Evolutionary conservation across 1,284 basidiomycete genomes (phyloP), one percentile per base, ranked within the genome.

Genomic region (Neonothopanus nambi): DNA sequence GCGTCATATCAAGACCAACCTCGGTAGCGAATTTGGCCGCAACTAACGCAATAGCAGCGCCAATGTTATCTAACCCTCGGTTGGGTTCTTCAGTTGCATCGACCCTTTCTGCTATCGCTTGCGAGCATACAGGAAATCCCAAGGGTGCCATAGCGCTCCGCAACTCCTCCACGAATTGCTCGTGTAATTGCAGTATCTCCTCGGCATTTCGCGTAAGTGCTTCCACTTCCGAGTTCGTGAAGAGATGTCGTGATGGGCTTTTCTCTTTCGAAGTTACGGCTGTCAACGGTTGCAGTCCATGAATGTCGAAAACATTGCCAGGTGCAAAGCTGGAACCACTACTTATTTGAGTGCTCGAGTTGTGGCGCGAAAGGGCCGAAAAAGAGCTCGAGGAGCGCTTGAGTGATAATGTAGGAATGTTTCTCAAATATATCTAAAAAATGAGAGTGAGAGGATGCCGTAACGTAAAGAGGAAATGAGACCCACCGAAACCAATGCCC

Each of bases 141-240:
- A 81, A 70, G 8, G 79, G 78, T 30, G 79, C 63, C 36, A 88
- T 72, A 38, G 80, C 78, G n/a, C 72, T 71, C 52, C 76, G 75
- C 48, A 91, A 75, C 52, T 84, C 79, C 30, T 73, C 70, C 23
- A 91, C 79, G 46, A 95, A 84, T 17, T 76, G 73, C 62, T 89
- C 84, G 61, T 95, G 93, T 30, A 93, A 74, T 24, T 76, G 73
- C 50, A 94, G 76, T n/a, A 95, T 74, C 9, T 87, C 81, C 51
- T 80, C 78, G 1, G 87, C 82, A 69, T 94, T 94, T 43, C 92
- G 80, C 23, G 81, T 80, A 53, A 95, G 67, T 4, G 74, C 57
- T 36, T 79, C 78, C 21, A 87, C 66, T 62, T 87, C 85, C 12
- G 64, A 63, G 42, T 81, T 74, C 6, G 77, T 75, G 57, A 88